A percentile compares a stretch with the other conserved stretches of the same genome.
Evolutionary conservation across 805 yeast species (phyloP).

Genomic region (Ogataea pini): DNA sequence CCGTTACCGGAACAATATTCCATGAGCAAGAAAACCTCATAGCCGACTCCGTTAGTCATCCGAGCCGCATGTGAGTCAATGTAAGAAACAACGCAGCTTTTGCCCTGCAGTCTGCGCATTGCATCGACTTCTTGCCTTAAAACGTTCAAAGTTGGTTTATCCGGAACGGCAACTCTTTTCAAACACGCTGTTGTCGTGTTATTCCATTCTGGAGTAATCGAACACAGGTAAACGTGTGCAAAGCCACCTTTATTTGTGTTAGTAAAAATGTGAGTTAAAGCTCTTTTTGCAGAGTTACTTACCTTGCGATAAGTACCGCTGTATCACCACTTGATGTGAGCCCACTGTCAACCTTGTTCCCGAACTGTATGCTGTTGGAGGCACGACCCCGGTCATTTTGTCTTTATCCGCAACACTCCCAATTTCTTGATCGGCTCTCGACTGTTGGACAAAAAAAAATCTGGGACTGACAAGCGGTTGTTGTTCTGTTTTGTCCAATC

Average conservation of each 20-base stretch:
- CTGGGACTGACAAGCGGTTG: neutral
- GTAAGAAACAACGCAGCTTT: constrained; percentile 80
- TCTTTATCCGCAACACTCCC: neutral
- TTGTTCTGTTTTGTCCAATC: neutral
- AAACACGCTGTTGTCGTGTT: constrained; percentile 69
- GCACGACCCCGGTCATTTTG: constrained; percentile 33
- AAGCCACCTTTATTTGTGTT: constrained; percentile 59
- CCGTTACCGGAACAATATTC: constrained; percentile 78
- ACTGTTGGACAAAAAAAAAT: neutral
- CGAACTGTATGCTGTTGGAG: constrained; percentile 64
- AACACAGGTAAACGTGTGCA: constrained; percentile 89
- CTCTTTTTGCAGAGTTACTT: constrained; percentile 16
- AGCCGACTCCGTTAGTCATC: constrained; percentile 51
- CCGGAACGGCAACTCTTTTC: constrained; percentile 94
- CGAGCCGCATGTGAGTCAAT: constrained; percentile 95
- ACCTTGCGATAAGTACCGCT: constrained; percentile 78
- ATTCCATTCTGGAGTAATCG: constrained; percentile 59
- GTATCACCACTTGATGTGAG: constrained; percentile 68
- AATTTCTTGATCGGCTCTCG: neutral
- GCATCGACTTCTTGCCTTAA: constrained; percentile 96
- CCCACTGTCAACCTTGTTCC: constrained; percentile 85
- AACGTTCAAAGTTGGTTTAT: constrained; percentile 76
- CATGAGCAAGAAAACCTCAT: constrained; percentile 79
- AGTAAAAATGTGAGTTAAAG: constrained; percentile 1
- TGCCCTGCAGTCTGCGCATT: constrained; percentile 84